Evolutionary conservation across 2,329 filamentous ascomycete species (phyloP).

Genomic region (Emmonsiellopsis sp.): DNA sequence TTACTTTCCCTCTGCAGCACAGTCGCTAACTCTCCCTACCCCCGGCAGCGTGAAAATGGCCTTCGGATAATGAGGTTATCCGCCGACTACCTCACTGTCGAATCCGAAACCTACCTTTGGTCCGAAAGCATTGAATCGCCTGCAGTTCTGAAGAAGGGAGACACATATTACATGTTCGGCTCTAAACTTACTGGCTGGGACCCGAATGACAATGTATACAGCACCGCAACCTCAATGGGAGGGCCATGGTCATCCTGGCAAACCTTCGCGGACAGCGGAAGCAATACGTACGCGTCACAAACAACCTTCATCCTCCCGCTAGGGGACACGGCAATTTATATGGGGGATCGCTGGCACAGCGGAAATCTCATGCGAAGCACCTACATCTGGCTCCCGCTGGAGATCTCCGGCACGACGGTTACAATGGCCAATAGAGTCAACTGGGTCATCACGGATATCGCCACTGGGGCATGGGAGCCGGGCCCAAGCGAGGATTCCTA

Average conservation of each 20-base stretch:
- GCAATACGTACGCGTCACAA: slow-evolving; percentile 53
- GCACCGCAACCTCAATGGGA: slow-evolving; percentile 47
- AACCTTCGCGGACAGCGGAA: slow-evolving; percentile 49
- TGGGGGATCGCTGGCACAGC: slow-evolving; percentile 59
- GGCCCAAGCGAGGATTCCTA: slow-evolving; percentile 40
- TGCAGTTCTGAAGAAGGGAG: slow-evolving; percentile 52
- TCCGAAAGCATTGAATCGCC: slow-evolving; percentile 50
- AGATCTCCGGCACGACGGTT: slow-evolving; percentile 44
- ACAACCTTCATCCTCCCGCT: slow-evolving; percentile 50
- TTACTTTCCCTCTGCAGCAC: too few relatives aligned
- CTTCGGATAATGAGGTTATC: slow-evolving; percentile 50
- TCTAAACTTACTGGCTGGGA: slow-evolving; percentile 50
- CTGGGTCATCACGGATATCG: slow-evolving; percentile 42
- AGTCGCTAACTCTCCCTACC: too few relatives aligned
- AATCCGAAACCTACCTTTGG: slow-evolving; percentile 44
- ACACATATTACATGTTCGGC: slow-evolving; percentile 58
- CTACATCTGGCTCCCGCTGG: slow-evolving; percentile 57
- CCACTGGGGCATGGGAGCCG: slow-evolving; percentile 34
- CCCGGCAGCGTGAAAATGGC: slow-evolving; percentile 41
- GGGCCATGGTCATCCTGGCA: slow-evolving; percentile 56
- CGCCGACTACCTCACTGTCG: slow-evolving; percentile 48
- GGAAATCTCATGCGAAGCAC: slow-evolving; percentile 52
- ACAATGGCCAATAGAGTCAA: slow-evolving; percentile 40
- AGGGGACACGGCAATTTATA: slow-evolving; percentile 33
- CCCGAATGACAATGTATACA: slow-evolving; percentile 58